Evolutionary conservation across 2,329 filamentous ascomycete genomes (phyloP).

Genomic region (Aspergillus felis): DNA sequence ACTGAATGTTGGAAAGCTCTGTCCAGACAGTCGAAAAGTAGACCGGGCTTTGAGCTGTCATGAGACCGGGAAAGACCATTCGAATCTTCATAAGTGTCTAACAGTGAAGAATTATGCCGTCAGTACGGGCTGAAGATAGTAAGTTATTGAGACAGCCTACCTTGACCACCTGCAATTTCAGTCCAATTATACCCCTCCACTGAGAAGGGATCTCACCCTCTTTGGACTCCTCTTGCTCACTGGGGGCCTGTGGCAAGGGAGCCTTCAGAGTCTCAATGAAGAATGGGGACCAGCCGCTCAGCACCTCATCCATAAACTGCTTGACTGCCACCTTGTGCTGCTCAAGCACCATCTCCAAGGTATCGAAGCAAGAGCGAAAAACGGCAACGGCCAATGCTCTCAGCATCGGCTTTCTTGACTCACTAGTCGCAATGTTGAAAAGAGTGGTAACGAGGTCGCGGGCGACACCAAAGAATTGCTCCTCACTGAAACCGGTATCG

Average conservation of each 20-base stretch:
- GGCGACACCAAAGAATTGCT: slow-evolving; percentile 90
- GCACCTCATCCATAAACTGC: slow-evolving; percentile 79
- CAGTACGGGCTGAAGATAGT: slow-evolving; percentile 2
- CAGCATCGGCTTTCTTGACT: slow-evolving; percentile 68
- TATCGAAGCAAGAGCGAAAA: slow-evolving; percentile 88
- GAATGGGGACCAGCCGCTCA: slow-evolving; percentile 83
- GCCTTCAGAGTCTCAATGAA: slow-evolving; percentile 76
- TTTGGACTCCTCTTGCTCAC: slow-evolving; percentile 55
- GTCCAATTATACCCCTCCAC: slow-evolving; percentile 77
- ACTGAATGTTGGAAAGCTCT: slow-evolving; percentile 71
- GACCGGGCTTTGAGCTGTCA: slow-evolving; percentile 75
- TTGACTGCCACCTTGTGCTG: slow-evolving; percentile 84
- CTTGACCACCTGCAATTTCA: slow-evolving; percentile 92
- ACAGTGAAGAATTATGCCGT: slow-evolving; percentile 6
- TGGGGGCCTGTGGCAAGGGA: slow-evolving; percentile 60
- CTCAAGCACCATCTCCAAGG: slow-evolving; percentile 94
- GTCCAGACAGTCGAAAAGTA: slow-evolving; percentile 89
- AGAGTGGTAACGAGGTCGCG: slow-evolving; percentile 78
- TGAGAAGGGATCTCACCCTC: slow-evolving; percentile 54
- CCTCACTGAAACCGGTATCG: slow-evolving; percentile 88
- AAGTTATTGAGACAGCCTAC: slow-evolving; percentile 34
- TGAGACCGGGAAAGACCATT: slow-evolving; percentile 72
- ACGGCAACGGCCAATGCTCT: slow-evolving; percentile 84
- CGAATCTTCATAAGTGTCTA: slow-evolving; percentile 86
- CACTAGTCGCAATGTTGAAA: slow-evolving; percentile 75